phyloP scores from a whole-genome alignment of 1,139 yeast species.

The Lizanozyma gosingica region DNA sequence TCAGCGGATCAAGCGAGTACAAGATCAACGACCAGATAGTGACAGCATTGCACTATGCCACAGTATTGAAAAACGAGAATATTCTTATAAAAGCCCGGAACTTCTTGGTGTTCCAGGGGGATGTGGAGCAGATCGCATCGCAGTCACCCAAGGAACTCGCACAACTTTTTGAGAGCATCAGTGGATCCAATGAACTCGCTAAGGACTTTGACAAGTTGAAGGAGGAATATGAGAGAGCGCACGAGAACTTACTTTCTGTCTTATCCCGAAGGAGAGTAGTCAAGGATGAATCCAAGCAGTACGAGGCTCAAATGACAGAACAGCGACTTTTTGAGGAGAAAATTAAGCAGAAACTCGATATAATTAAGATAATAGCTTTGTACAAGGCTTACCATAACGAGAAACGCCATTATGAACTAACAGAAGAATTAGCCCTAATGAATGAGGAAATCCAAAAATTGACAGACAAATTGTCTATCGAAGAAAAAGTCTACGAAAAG shows the following conservation, averaged over 20 bases:
- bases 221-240: conserved; percentile 60
- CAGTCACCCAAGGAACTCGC: conserved; percentile 76
- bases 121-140: conserved; percentile 88
- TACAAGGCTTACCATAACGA: conserved; percentile 67
- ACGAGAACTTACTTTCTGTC: conserved; percentile 54
- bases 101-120: conserved; percentile 93
- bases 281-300: conserved; percentile 70
- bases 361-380: conserved; percentile 43
- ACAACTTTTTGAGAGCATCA: conserved; percentile 66
- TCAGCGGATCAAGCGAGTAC: conserved; percentile 60
- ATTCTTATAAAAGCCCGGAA: conserved; percentile 85
- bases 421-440: conserved; percentile 10
- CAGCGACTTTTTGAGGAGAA: conserved; percentile 60
- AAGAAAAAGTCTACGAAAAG: conserved; percentile 20
- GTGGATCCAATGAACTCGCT: conserved; percentile 67
- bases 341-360: conserved; percentile 31
- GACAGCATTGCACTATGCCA: conserved; percentile 56
- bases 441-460: no score
- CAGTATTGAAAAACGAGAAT: conserved; percentile 66
- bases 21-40: conserved; percentile 56
- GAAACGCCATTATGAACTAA: conserved; percentile 26
- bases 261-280: conserved; percentile 67
- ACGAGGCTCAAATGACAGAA: conserved; percentile 67
- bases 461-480: conserved; percentile 10
- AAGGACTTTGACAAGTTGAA: conserved; percentile 61